Base-by-base conservation (phyloP, 768 basidiomycete species). In the Postia placenta region DNA sequence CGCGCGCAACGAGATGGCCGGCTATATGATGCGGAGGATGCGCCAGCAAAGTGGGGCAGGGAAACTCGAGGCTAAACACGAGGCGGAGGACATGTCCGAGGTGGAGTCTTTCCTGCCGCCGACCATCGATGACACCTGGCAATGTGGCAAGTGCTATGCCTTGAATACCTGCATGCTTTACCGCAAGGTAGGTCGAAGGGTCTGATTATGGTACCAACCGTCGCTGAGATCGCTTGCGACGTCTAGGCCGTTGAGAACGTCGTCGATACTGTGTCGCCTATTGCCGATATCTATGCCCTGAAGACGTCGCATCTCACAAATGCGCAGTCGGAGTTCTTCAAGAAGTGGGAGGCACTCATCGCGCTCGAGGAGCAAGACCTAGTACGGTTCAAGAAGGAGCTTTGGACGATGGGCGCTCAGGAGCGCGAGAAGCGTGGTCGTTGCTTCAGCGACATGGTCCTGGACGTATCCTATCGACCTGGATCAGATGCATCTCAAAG, bases 121-220 rank as follows among this genome's bases (percentile, higher is more conserved):
- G 1, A 89, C 92, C 0, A 85, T 96, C 51, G 91, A 98, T 60
- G 81, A 91, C 54, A 78, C 82, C 50, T 70, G 83, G 48, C 68
- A 75, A 11, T 99, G 96, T 65, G 80, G 81, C 61, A 77, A 72
- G 42, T 98, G 96, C 60, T 97, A 83, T 61, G 74, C 78, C 0
- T 67, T 88, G 5, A 91, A 99, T 58, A 75, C 81, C 1, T 98
- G 96, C 65, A 92, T 97, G 86, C 73, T 99, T 11, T 98, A 93
- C 68, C 85, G 95, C 38, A 88, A 86, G 75, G 90, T 84, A 52
- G 25, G 42, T 40, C 38, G n/a, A n/a, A n/a, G n/a, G n/a, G n/a
- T n/a, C n/a, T 50, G 23, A 45, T 48, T 47, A 4, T n/a, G 4
- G 41, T n/a, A 42, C 30, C 19, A 5, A 45, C 47, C n/a, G n/a